These are phyloP conservation scores for Coniochaeta prunicola DNA, from an alignment of 2,329 filamentous ascomycete species.

Conservation along the genomic window DNA sequence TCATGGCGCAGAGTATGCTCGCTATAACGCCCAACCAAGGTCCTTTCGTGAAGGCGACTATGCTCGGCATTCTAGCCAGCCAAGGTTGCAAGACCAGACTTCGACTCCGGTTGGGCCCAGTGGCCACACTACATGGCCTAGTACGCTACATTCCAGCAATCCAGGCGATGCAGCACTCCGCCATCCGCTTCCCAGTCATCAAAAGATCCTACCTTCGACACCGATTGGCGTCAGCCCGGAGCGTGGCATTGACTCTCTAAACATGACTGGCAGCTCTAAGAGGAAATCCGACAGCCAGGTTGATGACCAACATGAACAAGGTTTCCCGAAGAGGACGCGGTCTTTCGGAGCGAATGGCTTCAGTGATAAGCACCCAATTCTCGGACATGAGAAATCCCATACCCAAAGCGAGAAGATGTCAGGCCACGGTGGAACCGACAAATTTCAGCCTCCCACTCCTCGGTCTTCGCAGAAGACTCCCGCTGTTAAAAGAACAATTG, in stretches of 20 bases:
- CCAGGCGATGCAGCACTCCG: neutral
- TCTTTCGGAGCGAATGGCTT: neutral
- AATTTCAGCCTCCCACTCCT: neutral
- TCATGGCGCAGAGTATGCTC: neutral
- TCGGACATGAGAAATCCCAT: neutral
- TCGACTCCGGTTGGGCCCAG: neutral
- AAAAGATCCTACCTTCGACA: neutral
- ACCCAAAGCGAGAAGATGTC: neutral
- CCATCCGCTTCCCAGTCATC: neutral
- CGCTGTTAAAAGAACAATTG: slow-evolving; percentile 16
- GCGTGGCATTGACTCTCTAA: neutral
- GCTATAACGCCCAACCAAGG: neutral
- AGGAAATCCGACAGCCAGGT: neutral
- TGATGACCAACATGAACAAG: neutral
- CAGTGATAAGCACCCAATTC: neutral
- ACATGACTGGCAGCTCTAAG: neutral
- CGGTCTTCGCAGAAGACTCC: neutral
- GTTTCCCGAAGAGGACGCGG: neutral
- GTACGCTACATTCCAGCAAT: neutral
- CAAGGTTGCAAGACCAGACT: neutral
- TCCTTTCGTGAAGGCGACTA: neutral
- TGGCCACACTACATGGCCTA: neutral
- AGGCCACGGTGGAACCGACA: neutral
- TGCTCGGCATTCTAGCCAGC: neutral
- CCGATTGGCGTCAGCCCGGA: neutral